Evolutionary conservation across 306 rosid species (phyloP).

Genomic region (Prunus armeniaca): DNA sequence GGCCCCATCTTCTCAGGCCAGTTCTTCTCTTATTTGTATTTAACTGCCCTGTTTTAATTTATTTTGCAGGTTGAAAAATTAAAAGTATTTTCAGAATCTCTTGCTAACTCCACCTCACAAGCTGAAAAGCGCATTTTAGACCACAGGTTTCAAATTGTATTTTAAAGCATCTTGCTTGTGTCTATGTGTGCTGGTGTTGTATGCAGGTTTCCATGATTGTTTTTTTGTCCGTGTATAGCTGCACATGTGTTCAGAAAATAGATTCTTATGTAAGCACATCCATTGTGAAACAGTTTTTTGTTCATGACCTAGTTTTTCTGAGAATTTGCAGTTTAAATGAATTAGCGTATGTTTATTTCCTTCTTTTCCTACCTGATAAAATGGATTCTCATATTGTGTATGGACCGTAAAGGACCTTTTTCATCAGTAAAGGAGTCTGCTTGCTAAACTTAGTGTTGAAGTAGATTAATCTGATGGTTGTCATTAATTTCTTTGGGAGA

Average conservation of each 20-base stretch:
- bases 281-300: not conserved
- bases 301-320: not conserved
- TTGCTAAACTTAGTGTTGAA: not conserved
- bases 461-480: not conserved
- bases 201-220: not conserved
- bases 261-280: not conserved
- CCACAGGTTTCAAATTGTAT: slow-evolving; percentile 56
- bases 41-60: slow-evolving; percentile 23
- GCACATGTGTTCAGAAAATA: not conserved
- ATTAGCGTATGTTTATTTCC: not conserved
- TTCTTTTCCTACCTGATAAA: no score
- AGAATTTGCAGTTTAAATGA: not conserved
- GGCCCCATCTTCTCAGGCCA: not conserved
- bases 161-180: slow-evolving; percentile 10
- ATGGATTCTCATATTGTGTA: no score
- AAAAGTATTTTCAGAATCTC: slow-evolving; percentile 81
- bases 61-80: slow-evolving; percentile 73
- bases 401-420: not conserved
- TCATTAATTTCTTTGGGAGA: not conserved
- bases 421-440: not conserved
- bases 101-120: slow-evolving; percentile 71
- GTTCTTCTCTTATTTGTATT: slow-evolving; percentile 1
- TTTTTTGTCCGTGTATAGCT: not conserved
- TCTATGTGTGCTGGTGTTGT: not conserved
- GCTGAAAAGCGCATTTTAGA: slow-evolving; percentile 79